phyloP scores from a whole-genome alignment of 2,329 filamentous ascomycete species.

The Helotiales sp. region DNA sequence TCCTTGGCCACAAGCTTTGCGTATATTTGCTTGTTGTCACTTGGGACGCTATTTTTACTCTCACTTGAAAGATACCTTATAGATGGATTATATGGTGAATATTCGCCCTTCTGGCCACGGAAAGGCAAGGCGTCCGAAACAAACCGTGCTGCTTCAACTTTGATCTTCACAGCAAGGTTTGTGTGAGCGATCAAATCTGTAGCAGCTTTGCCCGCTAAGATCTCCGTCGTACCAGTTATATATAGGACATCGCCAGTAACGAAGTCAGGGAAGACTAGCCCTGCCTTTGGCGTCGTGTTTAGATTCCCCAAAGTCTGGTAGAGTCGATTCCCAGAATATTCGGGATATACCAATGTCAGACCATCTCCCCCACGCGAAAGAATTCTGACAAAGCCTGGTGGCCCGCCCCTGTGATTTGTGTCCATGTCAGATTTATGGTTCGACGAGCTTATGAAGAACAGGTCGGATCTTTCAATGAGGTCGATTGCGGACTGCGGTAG shows the following conservation, averaged over 20 bases:
- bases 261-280: slow-evolving; percentile 74
- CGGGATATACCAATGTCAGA: slow-evolving; percentile 66
- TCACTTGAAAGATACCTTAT: slow-evolving; percentile 66
- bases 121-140: slow-evolving; percentile 69
- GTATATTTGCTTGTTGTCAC: slow-evolving; percentile 15
- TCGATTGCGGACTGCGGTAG: slow-evolving; percentile 35
- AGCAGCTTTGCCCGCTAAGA: slow-evolving; percentile 66
- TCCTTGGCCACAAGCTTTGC: slow-evolving; percentile 61
- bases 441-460: slow-evolving; percentile 76
- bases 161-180: slow-evolving; percentile 72
- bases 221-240: slow-evolving; percentile 63
- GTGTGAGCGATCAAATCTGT: slow-evolving; percentile 63
- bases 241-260: slow-evolving; percentile 72
- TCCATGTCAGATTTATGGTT: slow-evolving; percentile 70
- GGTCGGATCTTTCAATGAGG: slow-evolving; percentile 64
- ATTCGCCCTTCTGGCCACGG: slow-evolving; percentile 56
- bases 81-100: slow-evolving; percentile 78
- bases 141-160: slow-evolving; percentile 58
- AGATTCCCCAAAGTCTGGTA: slow-evolving; percentile 86
- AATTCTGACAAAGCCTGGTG: slow-evolving; percentile 71
- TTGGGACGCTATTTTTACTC: slow-evolving; percentile 31
- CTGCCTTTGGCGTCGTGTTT: slow-evolving; percentile 62
- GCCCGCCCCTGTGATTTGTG: slow-evolving; percentile 77
- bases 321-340: slow-evolving; percentile 78
- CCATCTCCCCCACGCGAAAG: slow-evolving; percentile 52